Conservation (phyloP, 2,329 filamentous ascomycete genomes). For the Scedosporium aurantiacum region DNA sequence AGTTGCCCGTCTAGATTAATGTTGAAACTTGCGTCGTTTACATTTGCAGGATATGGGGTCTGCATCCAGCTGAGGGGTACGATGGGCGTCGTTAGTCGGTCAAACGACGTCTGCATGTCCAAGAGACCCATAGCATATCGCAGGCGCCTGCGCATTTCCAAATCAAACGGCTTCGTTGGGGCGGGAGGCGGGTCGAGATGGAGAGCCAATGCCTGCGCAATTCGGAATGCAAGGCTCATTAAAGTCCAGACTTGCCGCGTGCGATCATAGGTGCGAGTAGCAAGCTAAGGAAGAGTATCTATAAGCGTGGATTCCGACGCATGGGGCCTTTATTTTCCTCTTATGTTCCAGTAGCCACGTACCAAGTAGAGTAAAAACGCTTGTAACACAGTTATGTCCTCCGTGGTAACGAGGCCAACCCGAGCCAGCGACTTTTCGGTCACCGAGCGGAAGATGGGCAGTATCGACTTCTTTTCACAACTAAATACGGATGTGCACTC, state of each 20-base stretch:
- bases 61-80: background rate
- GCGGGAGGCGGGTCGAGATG: conserved; percentile 24
- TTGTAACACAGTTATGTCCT: conserved; percentile 9
- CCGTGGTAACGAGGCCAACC: conserved; percentile 9
- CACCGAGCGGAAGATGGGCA: background rate
- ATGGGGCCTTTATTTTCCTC: too few relatives aligned
- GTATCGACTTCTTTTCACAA: background rate
- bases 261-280: conserved; percentile 5
- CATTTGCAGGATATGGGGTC: conserved; percentile 1
- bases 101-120: conserved; percentile 30
- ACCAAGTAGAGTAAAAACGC: conserved; percentile 12
- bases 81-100: background rate
- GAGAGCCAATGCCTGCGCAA: conserved; percentile 13
- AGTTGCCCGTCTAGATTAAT: background rate
- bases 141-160: conserved; percentile 39
- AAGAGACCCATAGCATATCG: conserved; percentile 44
- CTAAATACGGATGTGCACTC: background rate
- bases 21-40: conserved; percentile 1
- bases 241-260: conserved; percentile 8
- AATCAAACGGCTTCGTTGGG: conserved; percentile 34
- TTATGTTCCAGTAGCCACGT: background rate
- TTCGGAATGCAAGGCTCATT: conserved; percentile 10
- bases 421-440: background rate
- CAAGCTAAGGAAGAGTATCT: background rate
- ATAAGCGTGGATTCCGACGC: background rate